Evolutionary conservation across 2,329 filamentous ascomycete species (phyloP).

Genomic region (Botryosphaeria dothidea): DNA sequence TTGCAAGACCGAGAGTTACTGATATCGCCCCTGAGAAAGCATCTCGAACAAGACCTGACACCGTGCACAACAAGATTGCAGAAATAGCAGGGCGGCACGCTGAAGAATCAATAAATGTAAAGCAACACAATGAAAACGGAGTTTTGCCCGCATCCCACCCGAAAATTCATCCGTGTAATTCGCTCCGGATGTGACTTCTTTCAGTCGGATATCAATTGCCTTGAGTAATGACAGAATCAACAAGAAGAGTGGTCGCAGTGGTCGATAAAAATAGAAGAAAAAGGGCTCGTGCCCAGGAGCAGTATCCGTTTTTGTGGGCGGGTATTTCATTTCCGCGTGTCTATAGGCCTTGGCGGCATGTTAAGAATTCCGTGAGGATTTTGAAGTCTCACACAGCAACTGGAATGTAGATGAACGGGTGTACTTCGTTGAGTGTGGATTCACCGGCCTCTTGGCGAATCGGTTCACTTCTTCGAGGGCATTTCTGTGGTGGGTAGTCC

Average conservation of each 20-base stretch:
- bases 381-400: neutral
- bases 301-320: neutral
- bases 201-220: conserved; percentile 16
- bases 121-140: neutral
- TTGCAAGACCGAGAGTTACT: neutral
- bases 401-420: neutral
- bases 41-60: neutral
- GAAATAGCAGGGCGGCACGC: neutral
- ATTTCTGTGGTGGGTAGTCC: neutral
- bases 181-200: conserved; percentile 10
- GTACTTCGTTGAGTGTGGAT: neutral
- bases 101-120: neutral
- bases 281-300: neutral
- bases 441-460: neutral
- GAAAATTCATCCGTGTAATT: conserved; percentile 8
- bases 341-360: neutral
- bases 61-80: neutral
- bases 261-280: neutral
- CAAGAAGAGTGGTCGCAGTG: neutral
- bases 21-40: neutral
- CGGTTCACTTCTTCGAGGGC: neutral
- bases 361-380: neutral
- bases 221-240: neutral
- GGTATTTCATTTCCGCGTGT: neutral
- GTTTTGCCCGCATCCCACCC: conserved; percentile 10